Evolutionary conservation across 306 rosid genomes (phyloP).

Genomic region (Dryas drummondii): DNA sequence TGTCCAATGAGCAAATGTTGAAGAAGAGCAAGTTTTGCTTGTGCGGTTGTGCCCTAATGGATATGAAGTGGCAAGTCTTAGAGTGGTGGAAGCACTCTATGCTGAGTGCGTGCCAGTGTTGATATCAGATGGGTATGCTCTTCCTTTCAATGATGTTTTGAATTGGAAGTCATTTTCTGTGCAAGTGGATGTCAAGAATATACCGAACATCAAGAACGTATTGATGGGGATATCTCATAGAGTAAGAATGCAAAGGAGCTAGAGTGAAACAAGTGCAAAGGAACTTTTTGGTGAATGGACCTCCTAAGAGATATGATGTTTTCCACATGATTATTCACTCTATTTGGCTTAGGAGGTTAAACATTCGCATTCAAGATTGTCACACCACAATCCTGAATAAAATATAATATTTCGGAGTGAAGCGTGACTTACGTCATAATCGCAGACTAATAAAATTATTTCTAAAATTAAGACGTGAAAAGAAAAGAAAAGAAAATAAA

Average conservation of each 20-base stretch:
- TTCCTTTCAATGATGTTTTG: conserved; percentile 55
- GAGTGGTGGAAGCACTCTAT: conserved; percentile 56
- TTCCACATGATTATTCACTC: conserved; percentile 62
- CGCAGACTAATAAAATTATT: too few species aligned
- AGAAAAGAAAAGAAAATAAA: too few species aligned
- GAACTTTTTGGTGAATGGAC: conserved; percentile 56
- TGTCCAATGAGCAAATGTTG: conserved; percentile 44
- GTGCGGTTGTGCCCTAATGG: conserved; percentile 60
- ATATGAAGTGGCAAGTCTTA: conserved; percentile 61
- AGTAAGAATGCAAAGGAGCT: conserved; percentile 35
- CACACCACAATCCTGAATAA: too few species aligned
- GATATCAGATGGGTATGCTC: conserved; percentile 52
- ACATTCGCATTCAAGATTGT: conserved; percentile 35
- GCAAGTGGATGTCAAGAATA: conserved; percentile 42
- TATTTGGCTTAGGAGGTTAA: conserved; percentile 61
- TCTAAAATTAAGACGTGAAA: too few species aligned
- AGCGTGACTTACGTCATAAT: too few species aligned
- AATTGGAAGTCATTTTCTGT: conserved; percentile 56
- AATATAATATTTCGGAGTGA: too few species aligned
- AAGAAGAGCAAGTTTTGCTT: conserved; percentile 58
- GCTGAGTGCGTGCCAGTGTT: conserved; percentile 62
- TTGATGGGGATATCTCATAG: conserved; percentile 48
- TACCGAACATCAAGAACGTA: conserved; percentile 49
- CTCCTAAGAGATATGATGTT: conserved; percentile 52
- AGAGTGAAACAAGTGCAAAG: conserved; percentile 49